Evolutionary conservation across 306 rosid species (phyloP).

Genomic region (Quercus mongolica): DNA sequence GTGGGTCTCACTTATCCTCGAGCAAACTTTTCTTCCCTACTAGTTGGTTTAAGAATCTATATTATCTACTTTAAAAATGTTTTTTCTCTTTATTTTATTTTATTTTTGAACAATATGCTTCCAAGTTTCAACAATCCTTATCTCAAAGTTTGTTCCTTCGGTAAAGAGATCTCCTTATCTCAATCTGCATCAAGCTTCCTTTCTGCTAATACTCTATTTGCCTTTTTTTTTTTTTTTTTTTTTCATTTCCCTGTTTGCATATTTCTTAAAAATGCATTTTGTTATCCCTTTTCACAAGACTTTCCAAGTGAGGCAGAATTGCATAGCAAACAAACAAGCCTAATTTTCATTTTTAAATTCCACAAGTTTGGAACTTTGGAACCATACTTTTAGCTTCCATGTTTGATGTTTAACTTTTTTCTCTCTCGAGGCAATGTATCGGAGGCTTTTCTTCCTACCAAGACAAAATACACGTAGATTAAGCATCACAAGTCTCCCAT

Average conservation of each 20-base stretch:
- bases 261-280: slow-evolving; percentile 1
- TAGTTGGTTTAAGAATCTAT: slow-evolving; percentile 24
- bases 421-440: slow-evolving; percentile 3
- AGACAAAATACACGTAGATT: slow-evolving; percentile 22
- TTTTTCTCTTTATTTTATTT: not conserved
- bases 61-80: not conserved
- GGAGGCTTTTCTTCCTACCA: slow-evolving; percentile 12
- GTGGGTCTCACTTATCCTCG: not conserved
- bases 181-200: not conserved
- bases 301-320: slow-evolving; percentile 1
- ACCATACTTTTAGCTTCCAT: not conserved
- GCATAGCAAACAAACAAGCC: not conserved
- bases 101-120: not conserved
- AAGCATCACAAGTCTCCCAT: slow-evolving; percentile 4
- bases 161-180: not conserved
- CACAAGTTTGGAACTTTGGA: not conserved
- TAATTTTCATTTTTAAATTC: not conserved
- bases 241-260: not conserved
- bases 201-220: not conserved
- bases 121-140: not conserved
- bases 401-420: not conserved
- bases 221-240: not conserved
- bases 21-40: not conserved
- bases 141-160: not conserved
- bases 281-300: not conserved